These are phyloP conservation scores for Boletus eberwhitei DNA, from an alignment of 768 basidiomycete species.

Conservation along the genomic window DNA sequence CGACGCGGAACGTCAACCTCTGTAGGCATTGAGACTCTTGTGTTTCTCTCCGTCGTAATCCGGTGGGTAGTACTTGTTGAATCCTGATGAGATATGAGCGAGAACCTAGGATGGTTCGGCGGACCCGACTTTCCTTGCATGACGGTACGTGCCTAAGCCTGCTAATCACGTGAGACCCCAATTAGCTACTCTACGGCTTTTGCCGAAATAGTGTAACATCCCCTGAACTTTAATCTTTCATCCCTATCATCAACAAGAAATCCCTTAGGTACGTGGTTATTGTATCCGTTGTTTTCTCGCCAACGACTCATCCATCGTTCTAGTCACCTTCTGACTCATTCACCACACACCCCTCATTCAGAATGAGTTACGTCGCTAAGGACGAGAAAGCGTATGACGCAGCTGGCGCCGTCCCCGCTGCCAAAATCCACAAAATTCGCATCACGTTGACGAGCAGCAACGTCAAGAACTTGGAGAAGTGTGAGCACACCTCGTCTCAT, in stretches of 20 bases:
- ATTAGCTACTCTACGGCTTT: constrained; percentile 16
- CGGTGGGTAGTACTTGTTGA: constrained; percentile 79
- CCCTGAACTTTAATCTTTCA: constrained; percentile 35
- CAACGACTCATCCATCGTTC: constrained; percentile 1
- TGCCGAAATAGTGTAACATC: constrained; percentile 5
- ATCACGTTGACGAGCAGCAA: constrained; percentile 99
- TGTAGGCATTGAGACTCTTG: constrained; percentile 66
- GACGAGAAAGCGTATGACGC: constrained; percentile 98
- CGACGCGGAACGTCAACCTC: constrained; percentile 43
- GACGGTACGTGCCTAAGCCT: constrained; percentile 6
- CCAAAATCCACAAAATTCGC: constrained; percentile 98
- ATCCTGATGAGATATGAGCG: constrained; percentile 40
- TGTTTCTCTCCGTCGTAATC: constrained; percentile 72
- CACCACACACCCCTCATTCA: constrained; percentile 28
- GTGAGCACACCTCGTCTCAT: constrained; percentile 41
- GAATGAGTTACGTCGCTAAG: constrained; percentile 99
- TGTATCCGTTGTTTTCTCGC: background rate
- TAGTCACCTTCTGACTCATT: constrained; percentile 85
- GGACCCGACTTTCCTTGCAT: constrained; percentile 42
- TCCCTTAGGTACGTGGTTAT: constrained; percentile 30
- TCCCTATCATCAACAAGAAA: constrained; percentile 21
- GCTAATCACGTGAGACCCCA: background rate
- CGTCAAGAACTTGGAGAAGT: constrained; percentile 98
- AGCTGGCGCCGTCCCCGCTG: constrained; percentile 79
- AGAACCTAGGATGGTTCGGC: background rate